These are phyloP conservation scores for Botryotinia globosa DNA, from an alignment of 2,329 filamentous ascomycete species.

Conservation along the genomic window DNA sequence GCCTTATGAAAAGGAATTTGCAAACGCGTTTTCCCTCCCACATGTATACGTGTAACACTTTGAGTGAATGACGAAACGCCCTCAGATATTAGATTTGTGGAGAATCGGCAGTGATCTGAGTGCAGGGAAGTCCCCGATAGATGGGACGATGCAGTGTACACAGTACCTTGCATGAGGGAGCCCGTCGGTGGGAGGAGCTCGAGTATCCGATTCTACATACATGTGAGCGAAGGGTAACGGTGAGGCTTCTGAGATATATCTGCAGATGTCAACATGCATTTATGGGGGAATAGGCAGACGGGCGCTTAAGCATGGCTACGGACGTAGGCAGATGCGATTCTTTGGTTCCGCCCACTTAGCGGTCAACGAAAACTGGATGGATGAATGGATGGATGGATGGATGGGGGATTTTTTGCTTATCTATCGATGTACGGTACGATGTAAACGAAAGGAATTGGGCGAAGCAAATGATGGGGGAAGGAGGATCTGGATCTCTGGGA, in stretches of 20 bases:
- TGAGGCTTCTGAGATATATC: background rate
- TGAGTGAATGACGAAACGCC: background rate
- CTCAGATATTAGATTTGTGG: background rate
- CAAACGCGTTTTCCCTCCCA: background rate
- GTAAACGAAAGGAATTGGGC: background rate
- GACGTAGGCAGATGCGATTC: background rate
- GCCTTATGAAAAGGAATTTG: background rate
- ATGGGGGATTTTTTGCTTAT: background rate
- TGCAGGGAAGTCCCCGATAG: background rate
- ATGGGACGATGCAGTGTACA: background rate
- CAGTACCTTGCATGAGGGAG: background rate
- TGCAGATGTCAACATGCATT: background rate
- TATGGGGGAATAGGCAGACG: background rate
- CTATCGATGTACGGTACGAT: background rate
- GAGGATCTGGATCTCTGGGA: background rate
- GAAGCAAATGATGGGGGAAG: background rate
- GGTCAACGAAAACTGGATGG: background rate
- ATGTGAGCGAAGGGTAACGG: background rate
- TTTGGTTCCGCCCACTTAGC: background rate
- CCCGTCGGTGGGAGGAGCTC: background rate
- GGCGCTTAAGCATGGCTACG: background rate
- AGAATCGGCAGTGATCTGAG: background rate
- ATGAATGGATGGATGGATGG: background rate
- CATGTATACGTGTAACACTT: background rate
- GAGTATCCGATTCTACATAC: background rate